These are phyloP conservation scores for Chalciporus chontae DNA, from an alignment of 768 basidiomycete genomes.

Conservation along the genomic window DNA sequence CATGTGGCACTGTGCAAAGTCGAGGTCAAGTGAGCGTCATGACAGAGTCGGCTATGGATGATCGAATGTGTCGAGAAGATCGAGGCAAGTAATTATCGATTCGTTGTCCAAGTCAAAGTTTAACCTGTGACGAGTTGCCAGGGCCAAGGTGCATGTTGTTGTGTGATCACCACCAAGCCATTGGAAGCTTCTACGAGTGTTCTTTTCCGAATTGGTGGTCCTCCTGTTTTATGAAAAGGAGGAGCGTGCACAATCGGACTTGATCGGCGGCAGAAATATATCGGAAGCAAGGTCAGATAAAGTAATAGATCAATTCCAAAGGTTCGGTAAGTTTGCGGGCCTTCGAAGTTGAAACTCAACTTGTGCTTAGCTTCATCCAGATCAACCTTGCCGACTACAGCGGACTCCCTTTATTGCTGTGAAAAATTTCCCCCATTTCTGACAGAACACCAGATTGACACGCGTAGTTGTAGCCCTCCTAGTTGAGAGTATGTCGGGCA, in stretches of 20 bases:
- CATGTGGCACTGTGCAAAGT: background rate
- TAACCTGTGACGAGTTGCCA: slow-evolving; percentile 2
- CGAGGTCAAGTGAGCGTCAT: background rate
- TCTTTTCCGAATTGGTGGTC: background rate
- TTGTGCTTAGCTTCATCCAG: slow-evolving; percentile 10
- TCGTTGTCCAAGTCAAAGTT: background rate
- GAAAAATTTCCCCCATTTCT: slow-evolving; percentile 25
- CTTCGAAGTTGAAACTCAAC: slow-evolving; percentile 34
- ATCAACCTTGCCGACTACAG: slow-evolving; percentile 30
- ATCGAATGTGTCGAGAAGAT: no score
- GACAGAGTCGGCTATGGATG: background rate
- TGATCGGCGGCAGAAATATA: slow-evolving; percentile 32
- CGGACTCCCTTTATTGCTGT: slow-evolving; percentile 22
- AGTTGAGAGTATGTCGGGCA: slow-evolving; percentile 4
- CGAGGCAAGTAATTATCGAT: no score
- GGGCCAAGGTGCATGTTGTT: slow-evolving; percentile 5
- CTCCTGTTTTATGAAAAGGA: slow-evolving; percentile 1
- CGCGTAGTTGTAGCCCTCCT: slow-evolving; percentile 13
- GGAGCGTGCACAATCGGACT: slow-evolving; percentile 27
- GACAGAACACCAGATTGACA: slow-evolving; percentile 11
- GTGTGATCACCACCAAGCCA: slow-evolving; percentile 11
- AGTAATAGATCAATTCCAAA: slow-evolving; percentile 30
- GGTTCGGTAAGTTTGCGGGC: slow-evolving; percentile 26
- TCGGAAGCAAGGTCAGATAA: slow-evolving; percentile 25
- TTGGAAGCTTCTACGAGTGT: background rate